Evolutionary conservation across 2,329 filamentous ascomycete genomes (phyloP), one percentile per base, ranked within the genome.

Genomic region (Colletotrichum zoysiae): DNA sequence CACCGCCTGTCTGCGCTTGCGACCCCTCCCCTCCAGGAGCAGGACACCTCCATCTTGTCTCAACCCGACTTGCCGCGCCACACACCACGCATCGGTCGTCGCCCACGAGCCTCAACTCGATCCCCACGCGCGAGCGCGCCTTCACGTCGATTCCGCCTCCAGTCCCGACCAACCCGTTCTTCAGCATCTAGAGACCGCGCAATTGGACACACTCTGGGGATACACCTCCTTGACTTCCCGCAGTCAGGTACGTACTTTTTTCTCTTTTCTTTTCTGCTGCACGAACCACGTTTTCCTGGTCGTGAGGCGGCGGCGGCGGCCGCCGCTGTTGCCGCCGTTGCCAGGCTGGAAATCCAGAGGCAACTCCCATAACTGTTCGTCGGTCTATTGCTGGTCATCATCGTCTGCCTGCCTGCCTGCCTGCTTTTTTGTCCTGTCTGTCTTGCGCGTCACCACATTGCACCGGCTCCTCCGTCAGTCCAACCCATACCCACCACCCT

Each of bases 181-280:
- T 50, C 70, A 48, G 51, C 56, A 64, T 46, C 63, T 70, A 74
- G 67, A 73, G 53, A 69, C 53, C 57, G 35, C 60, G 44, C 38
- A 42, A 30, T 65, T 67, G 60, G 70, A 73, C 66, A 73, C 67
- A 71, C 67, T 56, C 70, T 62, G 60, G 46, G 33, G 56, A 73
- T 73, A 71, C 56, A 73, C 53, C 67, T 63, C 42, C 48, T 33
- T 48, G 20, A 33, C 33, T 59, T 40, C n/a, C 42, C 48, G 23
- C 51, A 64, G 33, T 46, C 20, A 51, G 72, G 72, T 74, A 74
- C 61, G 72, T 74, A 73, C 38, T 57, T 62, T 38, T 53, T 57
- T 50, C 42, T 51, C 53, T 58, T 50, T 48, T 38, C 20, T 65
- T 53, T 50, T 70, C 55, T 61, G 56, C 56, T 62, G 56, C 60